phyloP scores from a whole-genome alignment of 805 yeast genomes.

The Candida tammaniensis region DNA sequence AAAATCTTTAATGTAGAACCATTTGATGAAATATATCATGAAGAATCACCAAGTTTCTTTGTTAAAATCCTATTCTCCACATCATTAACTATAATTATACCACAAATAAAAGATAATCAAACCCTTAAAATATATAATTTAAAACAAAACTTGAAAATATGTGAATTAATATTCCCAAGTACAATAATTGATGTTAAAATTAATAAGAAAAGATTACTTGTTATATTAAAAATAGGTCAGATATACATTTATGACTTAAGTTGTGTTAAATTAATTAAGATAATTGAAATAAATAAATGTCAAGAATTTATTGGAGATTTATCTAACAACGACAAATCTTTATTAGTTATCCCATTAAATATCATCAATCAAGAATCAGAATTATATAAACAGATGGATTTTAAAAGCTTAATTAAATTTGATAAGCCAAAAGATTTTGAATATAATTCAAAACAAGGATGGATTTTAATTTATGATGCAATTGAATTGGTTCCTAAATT shows the following conservation, averaged over 20 bases:
- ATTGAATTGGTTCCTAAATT: conserved; percentile 28
- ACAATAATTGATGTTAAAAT: conserved; percentile 68
- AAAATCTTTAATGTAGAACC: conserved; percentile 45
- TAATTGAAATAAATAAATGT: conserved; percentile 26
- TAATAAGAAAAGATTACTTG: conserved; percentile 79
- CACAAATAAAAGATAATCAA: conserved; percentile 25
- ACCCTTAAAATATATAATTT: conserved; percentile 36
- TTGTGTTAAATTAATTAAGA: conserved; percentile 72
- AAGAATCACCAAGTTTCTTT: conserved; percentile 25
- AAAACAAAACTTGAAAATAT: conserved; percentile 52
- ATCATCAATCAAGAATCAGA: conserved; percentile 29
- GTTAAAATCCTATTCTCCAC: conserved; percentile 42
- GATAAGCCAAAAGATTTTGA: conserved; percentile 20
- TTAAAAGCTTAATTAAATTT: conserved; percentile 14
- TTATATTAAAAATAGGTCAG: conserved; percentile 70
- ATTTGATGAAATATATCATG: conserved; percentile 39
- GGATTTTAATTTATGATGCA: conserved; percentile 41
- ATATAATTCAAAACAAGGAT: conserved; percentile 33
- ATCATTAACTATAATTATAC: conserved; percentile 39
- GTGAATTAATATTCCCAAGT: conserved; percentile 86
- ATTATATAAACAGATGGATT: conserved; percentile 19
- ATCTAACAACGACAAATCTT: conserved; percentile 33
- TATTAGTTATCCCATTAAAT: conserved; percentile 33
- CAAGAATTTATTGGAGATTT: conserved; percentile 32
- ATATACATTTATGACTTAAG: conserved; percentile 86